phyloP scores from a whole-genome alignment of 2,329 filamentous ascomycete species.

The Penicillium hordei region DNA sequence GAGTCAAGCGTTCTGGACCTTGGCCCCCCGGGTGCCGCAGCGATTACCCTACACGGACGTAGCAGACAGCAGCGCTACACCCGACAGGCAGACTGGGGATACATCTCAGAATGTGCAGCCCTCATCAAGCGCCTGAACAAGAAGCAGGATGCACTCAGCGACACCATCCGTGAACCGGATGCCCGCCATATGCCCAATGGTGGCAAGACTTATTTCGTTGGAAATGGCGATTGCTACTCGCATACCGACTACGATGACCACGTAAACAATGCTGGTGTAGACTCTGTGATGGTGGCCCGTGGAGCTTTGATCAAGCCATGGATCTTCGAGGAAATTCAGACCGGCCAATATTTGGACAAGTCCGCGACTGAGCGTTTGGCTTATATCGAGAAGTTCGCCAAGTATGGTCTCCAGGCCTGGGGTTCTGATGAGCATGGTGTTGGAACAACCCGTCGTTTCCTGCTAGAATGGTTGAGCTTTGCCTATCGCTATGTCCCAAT shows the following conservation, averaged over 20 bases:
- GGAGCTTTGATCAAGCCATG: conserved; percentile 96
- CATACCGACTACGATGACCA: conserved; percentile 83
- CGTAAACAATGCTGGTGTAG: conserved; percentile 74
- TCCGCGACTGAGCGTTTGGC: conserved; percentile 79
- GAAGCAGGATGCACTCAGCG: conserved; percentile 63
- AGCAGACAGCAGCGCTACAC: conserved; percentile 95
- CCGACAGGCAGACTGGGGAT: conserved; percentile 86
- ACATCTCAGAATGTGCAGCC: conserved; percentile 85
- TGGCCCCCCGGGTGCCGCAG: conserved; percentile 81
- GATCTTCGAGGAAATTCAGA: conserved; percentile 95
- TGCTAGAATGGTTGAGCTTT: conserved; percentile 96
- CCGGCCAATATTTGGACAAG: conserved; percentile 93
- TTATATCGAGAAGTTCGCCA: conserved; percentile 85
- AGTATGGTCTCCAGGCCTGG: conserved; percentile 91
- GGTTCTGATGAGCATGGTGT: conserved; percentile 93
- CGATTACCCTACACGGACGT: conserved; percentile 92
- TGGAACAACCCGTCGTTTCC: conserved; percentile 83
- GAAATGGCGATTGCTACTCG: conserved; percentile 95
- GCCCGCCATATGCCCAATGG: conserved; percentile 67
- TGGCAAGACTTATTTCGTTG: conserved; percentile 82
- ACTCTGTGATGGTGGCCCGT: conserved; percentile 95
- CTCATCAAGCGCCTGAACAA: conserved; percentile 78
- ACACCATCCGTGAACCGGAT: conserved; percentile 78
- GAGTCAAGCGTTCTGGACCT: conserved; percentile 66
- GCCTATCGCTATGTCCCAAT: conserved; percentile 87